Evolutionary conservation across 192 early-diverging fungal genomes (phyloP).

Genomic region (Diversispora eburnea): DNA sequence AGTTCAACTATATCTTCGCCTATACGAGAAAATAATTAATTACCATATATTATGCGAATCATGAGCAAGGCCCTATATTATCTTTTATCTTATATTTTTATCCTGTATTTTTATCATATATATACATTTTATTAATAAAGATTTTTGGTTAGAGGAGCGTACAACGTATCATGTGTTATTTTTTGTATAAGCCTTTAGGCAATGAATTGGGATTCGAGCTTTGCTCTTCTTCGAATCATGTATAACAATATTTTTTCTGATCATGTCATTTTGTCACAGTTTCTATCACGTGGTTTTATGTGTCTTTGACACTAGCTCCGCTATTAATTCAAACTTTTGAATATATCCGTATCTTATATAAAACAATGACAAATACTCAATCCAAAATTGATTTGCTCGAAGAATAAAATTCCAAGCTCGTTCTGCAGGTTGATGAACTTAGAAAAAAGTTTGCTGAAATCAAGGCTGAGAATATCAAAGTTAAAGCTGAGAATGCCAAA

Average conservation of each 20-base stretch:
- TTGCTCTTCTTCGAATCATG: no score
- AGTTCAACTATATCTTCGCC: not conserved
- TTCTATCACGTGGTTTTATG: no score
- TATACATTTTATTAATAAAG: no score
- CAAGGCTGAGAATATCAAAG: not conserved
- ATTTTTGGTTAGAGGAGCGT: no score
- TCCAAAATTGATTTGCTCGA: not conserved
- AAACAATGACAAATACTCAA: conserved; percentile 1
- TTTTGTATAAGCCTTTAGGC: no score
- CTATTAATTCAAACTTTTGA: no score
- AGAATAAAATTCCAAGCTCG: conserved; percentile 2
- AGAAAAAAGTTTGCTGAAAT: not conserved
- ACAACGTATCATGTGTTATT: no score
- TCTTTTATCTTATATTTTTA: not conserved
- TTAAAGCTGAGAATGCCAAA: not conserved
- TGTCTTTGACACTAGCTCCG: no score
- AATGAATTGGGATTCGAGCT: no score
- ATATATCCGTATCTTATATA: not conserved
- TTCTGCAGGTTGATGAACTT: not conserved
- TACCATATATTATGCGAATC: not conserved
- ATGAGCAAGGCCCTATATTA: not conserved
- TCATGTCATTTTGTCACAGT: no score
- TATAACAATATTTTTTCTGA: no score
- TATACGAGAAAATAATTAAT: not conserved
- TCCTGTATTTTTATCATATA: no score